Evolutionary conservation across 768 basidiomycete genomes (phyloP).

Genomic region (Lactarius vividus): DNA sequence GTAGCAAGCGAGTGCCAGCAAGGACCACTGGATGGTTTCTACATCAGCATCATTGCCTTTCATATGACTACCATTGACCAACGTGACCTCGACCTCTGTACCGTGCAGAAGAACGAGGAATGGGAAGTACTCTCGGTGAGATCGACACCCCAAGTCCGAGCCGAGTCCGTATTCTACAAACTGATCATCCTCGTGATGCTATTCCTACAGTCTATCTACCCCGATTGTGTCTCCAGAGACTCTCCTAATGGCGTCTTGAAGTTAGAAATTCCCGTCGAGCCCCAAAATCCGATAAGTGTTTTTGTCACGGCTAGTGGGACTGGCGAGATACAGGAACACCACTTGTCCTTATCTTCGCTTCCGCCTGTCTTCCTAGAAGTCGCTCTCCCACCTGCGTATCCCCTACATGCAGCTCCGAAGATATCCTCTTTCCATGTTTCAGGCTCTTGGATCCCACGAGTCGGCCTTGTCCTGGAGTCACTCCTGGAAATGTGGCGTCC

Average conservation of each 20-base stretch:
- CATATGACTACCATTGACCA: slow-evolving; percentile 17
- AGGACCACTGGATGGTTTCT: slow-evolving; percentile 7
- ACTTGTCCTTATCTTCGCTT: slow-evolving; percentile 47
- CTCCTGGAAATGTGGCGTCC: slow-evolving; percentile 59
- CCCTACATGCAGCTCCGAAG: slow-evolving; percentile 49
- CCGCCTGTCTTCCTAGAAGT: slow-evolving; percentile 64
- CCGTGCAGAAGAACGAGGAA: slow-evolving; percentile 51
- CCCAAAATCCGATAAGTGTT: slow-evolving; percentile 44
- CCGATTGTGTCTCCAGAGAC: slow-evolving; percentile 57
- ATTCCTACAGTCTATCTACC: slow-evolving; percentile 65
- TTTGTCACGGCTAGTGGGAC: slow-evolving; percentile 35
- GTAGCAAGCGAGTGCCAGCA: background rate
- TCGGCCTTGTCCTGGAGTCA: slow-evolving; percentile 37
- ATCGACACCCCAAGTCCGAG: slow-evolving; percentile 22
- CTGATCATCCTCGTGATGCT: background rate
- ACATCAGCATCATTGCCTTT: background rate
- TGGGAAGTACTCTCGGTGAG: slow-evolving; percentile 59
- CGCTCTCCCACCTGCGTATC: slow-evolving; percentile 53
- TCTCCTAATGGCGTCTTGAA: slow-evolving; percentile 42
- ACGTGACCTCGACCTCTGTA: slow-evolving; percentile 19
- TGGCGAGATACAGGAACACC: slow-evolving; percentile 19
- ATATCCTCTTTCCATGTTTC: slow-evolving; percentile 54
- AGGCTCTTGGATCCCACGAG: slow-evolving; percentile 56
- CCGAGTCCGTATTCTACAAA: background rate
- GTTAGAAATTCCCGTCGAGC: slow-evolving; percentile 66